These are phyloP conservation scores for Canna indica DNA, from an alignment of 176 grass and related monocot genomes.

Conservation along the genomic window DNA sequence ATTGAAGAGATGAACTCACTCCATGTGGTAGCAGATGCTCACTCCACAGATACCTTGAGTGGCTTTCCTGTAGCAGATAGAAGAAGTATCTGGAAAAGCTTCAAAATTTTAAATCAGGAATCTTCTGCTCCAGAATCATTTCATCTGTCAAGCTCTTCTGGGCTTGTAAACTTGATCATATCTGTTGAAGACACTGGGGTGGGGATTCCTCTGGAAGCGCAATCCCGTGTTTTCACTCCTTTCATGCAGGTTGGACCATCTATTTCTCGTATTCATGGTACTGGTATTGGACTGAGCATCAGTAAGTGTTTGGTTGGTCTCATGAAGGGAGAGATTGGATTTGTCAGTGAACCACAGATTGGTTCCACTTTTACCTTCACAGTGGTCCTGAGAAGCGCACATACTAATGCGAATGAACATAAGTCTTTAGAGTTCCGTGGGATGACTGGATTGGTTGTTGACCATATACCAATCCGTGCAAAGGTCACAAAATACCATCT, in stretches of 20 bases:
- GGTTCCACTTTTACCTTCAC: conserved; percentile 97
- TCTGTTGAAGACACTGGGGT: conserved; percentile 97
- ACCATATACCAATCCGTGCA: conserved; percentile 58
- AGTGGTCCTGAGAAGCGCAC: conserved; percentile 39
- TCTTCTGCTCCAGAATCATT: conserved; percentile 33
- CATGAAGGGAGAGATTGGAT: conserved; percentile 98
- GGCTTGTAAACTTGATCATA: conserved; percentile 69
- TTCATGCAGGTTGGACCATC: conserved; percentile 97
- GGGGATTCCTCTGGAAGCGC: conserved; percentile 79
- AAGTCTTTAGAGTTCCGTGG: conserved; percentile 52
- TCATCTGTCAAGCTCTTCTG: conserved; percentile 37
- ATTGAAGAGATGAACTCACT: conserved; percentile 47
- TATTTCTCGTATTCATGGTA: conserved; percentile 88
- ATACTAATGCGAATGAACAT: conserved; percentile 33
- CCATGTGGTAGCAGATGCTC: conserved; percentile 41
- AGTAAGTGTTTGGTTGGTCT: conserved; percentile 92
- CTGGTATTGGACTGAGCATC: conserved; percentile 94
- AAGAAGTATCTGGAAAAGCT: conserved; percentile 61
- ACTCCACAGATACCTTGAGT: conserved; percentile 56
- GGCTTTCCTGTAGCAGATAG: conserved; percentile 43
- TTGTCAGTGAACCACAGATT: conserved; percentile 49
- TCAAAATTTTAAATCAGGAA: conserved; percentile 41
- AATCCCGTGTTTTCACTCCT: conserved; percentile 79
- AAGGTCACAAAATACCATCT: conserved; percentile 82
- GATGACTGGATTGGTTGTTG: conserved; percentile 73